phyloP scores from a whole-genome alignment of 305 asterid genomes.

The Fraxinus paxiana region DNA sequence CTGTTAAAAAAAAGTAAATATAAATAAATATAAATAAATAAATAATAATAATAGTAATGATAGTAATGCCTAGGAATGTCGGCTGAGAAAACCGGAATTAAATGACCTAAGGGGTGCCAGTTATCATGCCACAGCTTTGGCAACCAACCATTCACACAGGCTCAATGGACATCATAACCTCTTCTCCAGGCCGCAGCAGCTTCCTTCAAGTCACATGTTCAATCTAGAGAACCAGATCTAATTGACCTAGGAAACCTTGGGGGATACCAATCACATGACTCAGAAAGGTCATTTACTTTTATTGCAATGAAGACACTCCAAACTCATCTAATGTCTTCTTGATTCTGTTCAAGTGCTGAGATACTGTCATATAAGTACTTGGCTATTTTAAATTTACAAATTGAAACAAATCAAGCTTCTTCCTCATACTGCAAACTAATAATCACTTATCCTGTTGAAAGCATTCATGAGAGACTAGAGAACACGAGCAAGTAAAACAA shows the following conservation, averaged over 20 bases:
- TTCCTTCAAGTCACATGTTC: not conserved
- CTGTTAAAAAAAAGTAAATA: not conserved
- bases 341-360: not conserved
- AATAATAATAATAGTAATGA: no score
- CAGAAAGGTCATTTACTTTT: not conserved
- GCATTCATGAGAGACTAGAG: not conserved
- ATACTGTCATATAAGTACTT: not conserved
- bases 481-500: not conserved
- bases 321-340: not conserved
- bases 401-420: not conserved
- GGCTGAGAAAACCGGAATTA: not conserved
- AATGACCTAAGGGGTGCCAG: not conserved
- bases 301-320: not conserved
- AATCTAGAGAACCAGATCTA: not conserved
- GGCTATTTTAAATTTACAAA: not conserved
- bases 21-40: not conserved
- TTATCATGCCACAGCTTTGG: not conserved
- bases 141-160: not conserved
- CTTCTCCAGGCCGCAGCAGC: not conserved
- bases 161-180: not conserved
- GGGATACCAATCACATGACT: not conserved
- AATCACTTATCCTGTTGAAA: not conserved
- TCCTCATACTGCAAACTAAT: not conserved
- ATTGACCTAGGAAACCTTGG: not conserved
- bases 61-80: not conserved